These are phyloP conservation scores for Hanseniaspora mollemarum DNA, from an alignment of 805 yeast species.

Conservation along the genomic window DNA sequence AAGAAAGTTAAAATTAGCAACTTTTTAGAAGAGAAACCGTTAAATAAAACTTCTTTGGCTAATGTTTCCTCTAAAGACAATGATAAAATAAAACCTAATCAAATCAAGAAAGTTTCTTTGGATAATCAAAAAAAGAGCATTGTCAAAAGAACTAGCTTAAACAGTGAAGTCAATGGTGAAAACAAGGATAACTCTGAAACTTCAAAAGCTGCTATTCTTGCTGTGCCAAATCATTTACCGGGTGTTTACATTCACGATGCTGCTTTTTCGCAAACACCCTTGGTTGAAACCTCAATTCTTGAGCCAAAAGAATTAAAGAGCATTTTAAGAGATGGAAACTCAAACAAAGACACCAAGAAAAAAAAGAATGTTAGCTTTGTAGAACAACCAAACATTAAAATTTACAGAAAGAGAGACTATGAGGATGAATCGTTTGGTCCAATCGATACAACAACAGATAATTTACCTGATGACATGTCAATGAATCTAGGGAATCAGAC, in stretches of 20 bases:
- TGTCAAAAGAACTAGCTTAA: not conserved
- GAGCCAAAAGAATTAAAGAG: no score
- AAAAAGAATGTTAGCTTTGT: constrained; percentile 6
- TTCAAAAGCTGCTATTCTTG: not conserved
- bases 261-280: not conserved
- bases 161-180: not conserved
- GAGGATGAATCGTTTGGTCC: constrained; percentile 7
- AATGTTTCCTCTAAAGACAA: not conserved
- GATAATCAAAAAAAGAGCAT: not conserved
- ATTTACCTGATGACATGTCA: not conserved
- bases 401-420: constrained; percentile 2
- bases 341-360: not conserved
- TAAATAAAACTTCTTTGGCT: not conserved
- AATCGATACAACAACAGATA: not conserved
- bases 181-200: not conserved
- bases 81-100: not conserved
- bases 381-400: not conserved
- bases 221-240: not conserved
- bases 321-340: not conserved
- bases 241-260: constrained; percentile 10
- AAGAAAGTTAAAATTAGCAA: not conserved
- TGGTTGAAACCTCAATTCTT: not conserved
- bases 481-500: not conserved
- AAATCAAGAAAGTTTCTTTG: not conserved
- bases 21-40: not conserved